phyloP scores from a whole-genome alignment of 139 green algal species.

The Astrephomene gubernaculifera region DNA sequence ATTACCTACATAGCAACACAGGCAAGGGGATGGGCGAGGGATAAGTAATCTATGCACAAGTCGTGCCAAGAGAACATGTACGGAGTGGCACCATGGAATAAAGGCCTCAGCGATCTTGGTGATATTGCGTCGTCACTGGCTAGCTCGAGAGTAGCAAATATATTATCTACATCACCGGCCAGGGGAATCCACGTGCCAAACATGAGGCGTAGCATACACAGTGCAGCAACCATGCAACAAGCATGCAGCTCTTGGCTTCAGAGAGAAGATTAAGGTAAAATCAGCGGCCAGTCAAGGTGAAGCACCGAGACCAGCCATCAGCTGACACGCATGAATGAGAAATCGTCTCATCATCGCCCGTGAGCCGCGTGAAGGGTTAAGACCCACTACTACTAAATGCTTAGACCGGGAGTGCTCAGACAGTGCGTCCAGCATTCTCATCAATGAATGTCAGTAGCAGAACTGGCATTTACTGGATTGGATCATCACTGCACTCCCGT shows the following conservation, averaged over 20 bases:
- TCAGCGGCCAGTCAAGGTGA: not conserved
- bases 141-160: constrained; percentile 51
- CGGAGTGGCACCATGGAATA: too few species aligned
- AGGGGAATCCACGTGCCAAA: not conserved
- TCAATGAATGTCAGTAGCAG: constrained; percentile 42
- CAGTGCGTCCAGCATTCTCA: constrained; percentile 31
- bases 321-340: constrained; percentile 47
- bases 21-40: too few species aligned
- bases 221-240: not conserved
- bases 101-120: constrained; percentile 48
- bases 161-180: constrained; percentile 22
- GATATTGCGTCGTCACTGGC: constrained; percentile 36
- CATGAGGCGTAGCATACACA: not conserved
- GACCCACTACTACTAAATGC: not conserved
- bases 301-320: not conserved
- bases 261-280: constrained; percentile 41
- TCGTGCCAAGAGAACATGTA: too few species aligned
- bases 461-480: constrained; percentile 44
- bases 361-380: not conserved
- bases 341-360: constrained; percentile 30
- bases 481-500: constrained; percentile 27
- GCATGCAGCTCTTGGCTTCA: constrained; percentile 2
- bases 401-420: constrained; percentile 10
- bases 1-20: too few species aligned
- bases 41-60: too few species aligned